Evolutionary conservation across 2,329 filamentous ascomycete genomes (phyloP).

Genomic region (Penicillium sp.): DNA sequence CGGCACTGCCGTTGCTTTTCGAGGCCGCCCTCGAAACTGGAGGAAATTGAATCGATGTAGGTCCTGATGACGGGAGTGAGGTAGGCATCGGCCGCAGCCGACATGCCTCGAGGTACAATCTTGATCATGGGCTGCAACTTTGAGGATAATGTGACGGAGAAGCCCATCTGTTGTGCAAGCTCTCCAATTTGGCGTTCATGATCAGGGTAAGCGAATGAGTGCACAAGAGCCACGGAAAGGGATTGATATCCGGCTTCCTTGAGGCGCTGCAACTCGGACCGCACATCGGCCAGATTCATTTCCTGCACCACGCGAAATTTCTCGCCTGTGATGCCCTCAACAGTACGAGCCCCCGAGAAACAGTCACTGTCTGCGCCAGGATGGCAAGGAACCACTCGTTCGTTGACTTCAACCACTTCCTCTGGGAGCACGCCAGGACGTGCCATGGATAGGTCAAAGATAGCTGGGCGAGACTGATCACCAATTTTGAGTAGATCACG

Average conservation of each 20-base stretch:
- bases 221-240: slow-evolving; percentile 85
- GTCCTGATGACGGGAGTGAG: slow-evolving; percentile 78
- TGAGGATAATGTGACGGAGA: slow-evolving; percentile 76
- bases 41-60: slow-evolving; percentile 62
- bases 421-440: slow-evolving; percentile 87
- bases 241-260: slow-evolving; percentile 73
- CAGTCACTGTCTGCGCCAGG: slow-evolving; percentile 66
- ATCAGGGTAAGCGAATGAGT: slow-evolving; percentile 85
- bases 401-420: slow-evolving; percentile 81
- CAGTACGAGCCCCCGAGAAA: slow-evolving; percentile 67
- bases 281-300: slow-evolving; percentile 59
- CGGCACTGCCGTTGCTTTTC: slow-evolving; percentile 72
- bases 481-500: slow-evolving; percentile 85
- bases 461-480: slow-evolving; percentile 85
- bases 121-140: slow-evolving; percentile 87
- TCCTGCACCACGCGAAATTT: slow-evolving; percentile 70
- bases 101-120: slow-evolving; percentile 75
- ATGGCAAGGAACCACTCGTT: slow-evolving; percentile 79
- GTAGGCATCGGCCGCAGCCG: slow-evolving; percentile 78
- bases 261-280: slow-evolving; percentile 66
- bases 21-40: slow-evolving; percentile 79
- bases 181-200: slow-evolving; percentile 81
- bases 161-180: slow-evolving; percentile 78
- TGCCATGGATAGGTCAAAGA: slow-evolving; percentile 85
- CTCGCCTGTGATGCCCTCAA: slow-evolving; percentile 64